Percentiles rank a stretch among this genome's conserved stretches.
These are phyloP conservation scores for Boechera stricta DNA, from an alignment of 345 rosid species.

Conservation along the genomic window DNA sequence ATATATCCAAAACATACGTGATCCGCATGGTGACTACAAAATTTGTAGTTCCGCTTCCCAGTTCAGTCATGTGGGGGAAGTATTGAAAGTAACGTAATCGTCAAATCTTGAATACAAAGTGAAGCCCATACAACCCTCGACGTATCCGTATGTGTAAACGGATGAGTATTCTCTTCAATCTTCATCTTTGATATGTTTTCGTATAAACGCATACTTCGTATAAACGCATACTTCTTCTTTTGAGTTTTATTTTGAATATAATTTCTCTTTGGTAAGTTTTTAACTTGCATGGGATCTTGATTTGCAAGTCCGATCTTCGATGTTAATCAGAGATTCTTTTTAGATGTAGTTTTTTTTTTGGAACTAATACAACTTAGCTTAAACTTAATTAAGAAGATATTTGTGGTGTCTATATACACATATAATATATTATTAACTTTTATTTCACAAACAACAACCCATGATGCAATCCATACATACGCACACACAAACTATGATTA, in stretches of 20 bases:
- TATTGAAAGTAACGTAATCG: too few species aligned
- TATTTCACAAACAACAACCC: constrained; percentile 27
- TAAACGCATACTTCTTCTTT: neutral
- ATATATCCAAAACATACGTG: too few species aligned
- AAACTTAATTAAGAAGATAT: constrained; percentile 6
- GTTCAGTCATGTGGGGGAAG: too few species aligned
- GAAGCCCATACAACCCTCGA: too few species aligned
- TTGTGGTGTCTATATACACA: neutral
- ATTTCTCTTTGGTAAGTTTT: neutral
- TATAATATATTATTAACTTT: constrained; percentile 12
- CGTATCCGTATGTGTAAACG: neutral
- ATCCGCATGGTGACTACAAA: too few species aligned
- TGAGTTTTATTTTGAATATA: too few species aligned
- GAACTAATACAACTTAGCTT: neutral
- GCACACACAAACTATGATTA: constrained; percentile 25
- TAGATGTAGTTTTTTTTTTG: neutral
- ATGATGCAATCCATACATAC: constrained; percentile 29
- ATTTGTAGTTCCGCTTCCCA: too few species aligned
- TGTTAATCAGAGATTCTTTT: neutral
- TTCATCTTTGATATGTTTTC: neutral
- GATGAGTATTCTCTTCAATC: neutral
- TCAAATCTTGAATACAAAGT: too few species aligned
- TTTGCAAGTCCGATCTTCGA: neutral
- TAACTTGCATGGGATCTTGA: neutral
- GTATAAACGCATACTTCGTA: neutral